phyloP scores from a whole-genome alignment of 345 rosid genomes.

The Linum trigynum region DNA sequence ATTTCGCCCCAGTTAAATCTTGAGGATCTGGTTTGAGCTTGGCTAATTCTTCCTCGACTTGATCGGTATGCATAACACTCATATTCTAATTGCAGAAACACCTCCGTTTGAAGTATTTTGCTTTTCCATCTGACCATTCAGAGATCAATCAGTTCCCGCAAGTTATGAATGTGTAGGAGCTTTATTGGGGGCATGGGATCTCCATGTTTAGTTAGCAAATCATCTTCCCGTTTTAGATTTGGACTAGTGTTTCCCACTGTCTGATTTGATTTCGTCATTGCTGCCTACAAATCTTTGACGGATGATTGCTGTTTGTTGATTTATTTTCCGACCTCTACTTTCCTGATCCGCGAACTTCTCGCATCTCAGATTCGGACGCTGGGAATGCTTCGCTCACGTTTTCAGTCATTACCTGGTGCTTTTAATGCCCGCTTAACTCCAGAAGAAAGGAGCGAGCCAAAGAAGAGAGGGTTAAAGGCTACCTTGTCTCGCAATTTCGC shows the following conservation, averaged over 20 bases:
- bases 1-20: too few relatives aligned
- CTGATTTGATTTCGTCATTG: too few relatives aligned
- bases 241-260: too few relatives aligned
- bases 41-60: too few relatives aligned
- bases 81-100: too few relatives aligned
- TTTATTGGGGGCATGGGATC: too few relatives aligned
- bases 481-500: slow-evolving; percentile 49
- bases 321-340: neutral
- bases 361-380: slow-evolving; percentile 74
- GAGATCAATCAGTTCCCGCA: neutral
- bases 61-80: too few relatives aligned
- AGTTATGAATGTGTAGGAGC: too few relatives aligned
- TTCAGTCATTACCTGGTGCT: slow-evolving; percentile 77
- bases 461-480: slow-evolving; percentile 67
- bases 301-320: neutral
- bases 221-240: too few relatives aligned
- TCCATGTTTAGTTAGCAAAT: too few relatives aligned
- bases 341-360: neutral
- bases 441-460: slow-evolving; percentile 43
- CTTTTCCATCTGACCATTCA: neutral
- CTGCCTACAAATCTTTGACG: neutral
- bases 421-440: slow-evolving; percentile 84
- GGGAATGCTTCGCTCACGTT: slow-evolving; percentile 98
- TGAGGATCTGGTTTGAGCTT: too few relatives aligned
- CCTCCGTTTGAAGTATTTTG: neutral